These are phyloP conservation scores for Talaromyces funiculosus DNA, from an alignment of 2,329 filamentous ascomycete species.

Conservation along the genomic window DNA sequence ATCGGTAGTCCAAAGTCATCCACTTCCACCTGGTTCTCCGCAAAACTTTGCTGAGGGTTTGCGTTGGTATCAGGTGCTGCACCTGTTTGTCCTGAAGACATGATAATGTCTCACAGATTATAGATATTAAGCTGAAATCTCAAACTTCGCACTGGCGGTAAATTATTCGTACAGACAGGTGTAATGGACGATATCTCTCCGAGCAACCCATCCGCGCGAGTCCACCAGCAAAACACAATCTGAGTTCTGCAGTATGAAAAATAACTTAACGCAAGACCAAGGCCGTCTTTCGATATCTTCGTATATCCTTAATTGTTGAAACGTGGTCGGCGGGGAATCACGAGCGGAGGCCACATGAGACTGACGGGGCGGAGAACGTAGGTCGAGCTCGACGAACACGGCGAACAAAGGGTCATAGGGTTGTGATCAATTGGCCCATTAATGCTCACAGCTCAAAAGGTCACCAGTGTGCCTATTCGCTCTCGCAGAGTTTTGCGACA, in stretches of 20 bases:
- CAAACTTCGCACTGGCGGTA: not conserved
- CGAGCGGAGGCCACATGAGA: not conserved
- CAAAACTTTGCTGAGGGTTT: not conserved
- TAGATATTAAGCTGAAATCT: not conserved
- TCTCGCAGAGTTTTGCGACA: not conserved
- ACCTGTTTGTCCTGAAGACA: constrained; percentile 2
- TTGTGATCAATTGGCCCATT: not conserved
- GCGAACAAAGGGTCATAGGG: not conserved
- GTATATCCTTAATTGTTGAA: not conserved
- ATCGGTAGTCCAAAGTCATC: constrained; percentile 39
- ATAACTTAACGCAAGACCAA: not conserved
- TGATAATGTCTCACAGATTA: not conserved
- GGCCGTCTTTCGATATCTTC: not conserved
- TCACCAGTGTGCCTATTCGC: not conserved
- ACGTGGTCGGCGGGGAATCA: not conserved
- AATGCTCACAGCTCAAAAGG: not conserved
- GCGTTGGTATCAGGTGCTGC: not conserved
- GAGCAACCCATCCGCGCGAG: constrained; percentile 6
- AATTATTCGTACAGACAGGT: constrained; percentile 4
- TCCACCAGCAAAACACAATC: not conserved
- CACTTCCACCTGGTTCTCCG: constrained; percentile 17
- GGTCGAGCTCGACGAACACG: not conserved
- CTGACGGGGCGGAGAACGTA: not conserved
- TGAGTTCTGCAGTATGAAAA: not conserved
- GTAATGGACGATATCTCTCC: not conserved